Evolutionary conservation across 1,284 basidiomycete species (phyloP), one percentile per base, ranked within the genome.

Genomic region (Microbotryum silenes-acaulis): DNA sequence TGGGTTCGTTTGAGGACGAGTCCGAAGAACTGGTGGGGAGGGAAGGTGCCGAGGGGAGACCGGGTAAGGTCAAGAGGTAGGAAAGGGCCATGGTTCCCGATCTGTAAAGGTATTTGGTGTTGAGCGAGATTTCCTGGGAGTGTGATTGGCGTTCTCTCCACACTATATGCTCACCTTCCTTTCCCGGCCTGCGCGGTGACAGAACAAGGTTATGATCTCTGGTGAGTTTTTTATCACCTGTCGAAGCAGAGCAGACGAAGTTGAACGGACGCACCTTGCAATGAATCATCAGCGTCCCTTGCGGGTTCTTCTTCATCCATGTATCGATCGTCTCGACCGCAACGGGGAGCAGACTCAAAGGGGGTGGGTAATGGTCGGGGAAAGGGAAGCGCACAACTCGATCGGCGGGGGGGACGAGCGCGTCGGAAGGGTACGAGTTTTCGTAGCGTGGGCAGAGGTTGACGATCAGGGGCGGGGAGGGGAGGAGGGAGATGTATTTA

Each of bases 211-310:
- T 51, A 31, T 50, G n/a, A 49, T n/a, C 45, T 33, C 6, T 47
- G 59, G 27, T 50, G 47, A 25, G 37, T 27, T 0, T 16, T 42
- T 18, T 12, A 3, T 12, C 37, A 42, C 12, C 14, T 42, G 14
- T 1, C 37, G 10, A 16, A 33, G 2, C 10, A 49, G 18, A 44
- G 42, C 4, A 14, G 23, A 48, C 23, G 1, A n/a, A 42, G 10
- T 47, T 7, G 12, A 6, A 50, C 37, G 37, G 8, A 21, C 62
- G 48, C 51, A 64, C 65, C 54, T 93, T 93, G 75, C 91, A 94
- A 72, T 94, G 91, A 1, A 93, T 80, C 6, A 91, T 89, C 6
- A 84, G 86, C 18, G 91, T 85, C 52, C 86, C 79, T 9, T 87
- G 81, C 4, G 80, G 77, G 18, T 85, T 84, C 0, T 81, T 84